phyloP scores from a whole-genome alignment of 139 green algal species.

The Desmodesmus armatus region DNA sequence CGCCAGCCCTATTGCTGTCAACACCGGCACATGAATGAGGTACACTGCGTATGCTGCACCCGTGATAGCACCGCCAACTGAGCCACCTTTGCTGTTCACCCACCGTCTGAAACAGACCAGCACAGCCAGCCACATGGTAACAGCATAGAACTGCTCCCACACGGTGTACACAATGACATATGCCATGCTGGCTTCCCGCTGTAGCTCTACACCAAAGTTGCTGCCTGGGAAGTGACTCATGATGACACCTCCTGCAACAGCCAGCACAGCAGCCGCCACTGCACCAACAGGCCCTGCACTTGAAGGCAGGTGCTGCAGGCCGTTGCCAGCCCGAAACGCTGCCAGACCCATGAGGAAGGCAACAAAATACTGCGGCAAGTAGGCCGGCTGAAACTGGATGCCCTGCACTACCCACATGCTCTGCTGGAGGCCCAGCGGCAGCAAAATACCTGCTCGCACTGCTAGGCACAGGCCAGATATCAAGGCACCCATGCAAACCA shows the following conservation, averaged over 20 bases:
- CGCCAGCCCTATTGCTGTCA: neutral
- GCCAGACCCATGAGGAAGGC: neutral
- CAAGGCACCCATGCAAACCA: no score
- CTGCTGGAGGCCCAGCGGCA: neutral
- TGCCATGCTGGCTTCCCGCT: neutral
- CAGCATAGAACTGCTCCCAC: slow-evolving; percentile 13
- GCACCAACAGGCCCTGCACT: neutral
- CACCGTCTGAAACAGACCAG: neutral
- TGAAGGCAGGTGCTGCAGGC: neutral
- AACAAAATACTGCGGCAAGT: neutral
- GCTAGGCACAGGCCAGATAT: neutral
- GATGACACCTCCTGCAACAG: neutral
- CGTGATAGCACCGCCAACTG: neutral
- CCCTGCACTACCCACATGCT: neutral
- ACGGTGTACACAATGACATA: neutral
- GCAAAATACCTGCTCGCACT: neutral
- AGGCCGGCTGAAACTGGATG: slow-evolving; percentile 20
- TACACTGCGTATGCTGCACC: slow-evolving; percentile 7
- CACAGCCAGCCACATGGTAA: slow-evolving; percentile 3
- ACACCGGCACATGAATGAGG: slow-evolving; percentile 3
- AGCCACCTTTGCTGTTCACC: neutral
- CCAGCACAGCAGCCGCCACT: neutral
- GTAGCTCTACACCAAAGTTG: neutral
- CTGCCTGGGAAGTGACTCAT: neutral
- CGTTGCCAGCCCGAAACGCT: neutral